A percentile compares a stretch with the other conserved stretches of the same genome.
Evolutionary conservation across 2,329 filamentous ascomycete genomes (phyloP).

Genomic region (Ceratocystis albifundus): DNA sequence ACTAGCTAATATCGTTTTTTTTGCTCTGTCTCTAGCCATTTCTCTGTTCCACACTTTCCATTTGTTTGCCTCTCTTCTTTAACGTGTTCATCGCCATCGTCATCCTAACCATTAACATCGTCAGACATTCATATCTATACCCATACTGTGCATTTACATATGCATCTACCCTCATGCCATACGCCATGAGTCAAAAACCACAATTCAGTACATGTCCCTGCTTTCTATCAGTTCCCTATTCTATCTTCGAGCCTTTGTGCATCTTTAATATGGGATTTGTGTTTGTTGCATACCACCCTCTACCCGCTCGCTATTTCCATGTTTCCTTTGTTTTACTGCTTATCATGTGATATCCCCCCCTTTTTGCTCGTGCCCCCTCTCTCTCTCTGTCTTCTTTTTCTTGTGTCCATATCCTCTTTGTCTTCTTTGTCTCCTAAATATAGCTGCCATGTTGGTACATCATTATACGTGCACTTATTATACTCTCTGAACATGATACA

Average conservation of each 20-base stretch:
- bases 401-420: neutral
- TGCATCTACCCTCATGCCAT: neutral
- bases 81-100: neutral
- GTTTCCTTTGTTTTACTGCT: neutral
- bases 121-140: neutral
- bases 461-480: neutral
- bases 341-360: neutral
- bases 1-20: too few relatives aligned
- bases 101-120: neutral
- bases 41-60: neutral
- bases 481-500: neutral
- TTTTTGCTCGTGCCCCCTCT: neutral
- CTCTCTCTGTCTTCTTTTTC: neutral
- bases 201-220: too few relatives aligned
- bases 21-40: neutral
- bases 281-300: too few relatives aligned
- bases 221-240: too few relatives aligned
- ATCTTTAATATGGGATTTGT: too few relatives aligned
- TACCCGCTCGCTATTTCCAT: too few relatives aligned
- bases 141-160: neutral
- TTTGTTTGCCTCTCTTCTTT: neutral
- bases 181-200: too few relatives aligned
- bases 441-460: neutral
- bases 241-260: too few relatives aligned
- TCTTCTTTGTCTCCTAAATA: neutral